phyloP scores from a whole-genome alignment of 1,284 basidiomycete genomes.

The Ganoderma resinaceum region DNA sequence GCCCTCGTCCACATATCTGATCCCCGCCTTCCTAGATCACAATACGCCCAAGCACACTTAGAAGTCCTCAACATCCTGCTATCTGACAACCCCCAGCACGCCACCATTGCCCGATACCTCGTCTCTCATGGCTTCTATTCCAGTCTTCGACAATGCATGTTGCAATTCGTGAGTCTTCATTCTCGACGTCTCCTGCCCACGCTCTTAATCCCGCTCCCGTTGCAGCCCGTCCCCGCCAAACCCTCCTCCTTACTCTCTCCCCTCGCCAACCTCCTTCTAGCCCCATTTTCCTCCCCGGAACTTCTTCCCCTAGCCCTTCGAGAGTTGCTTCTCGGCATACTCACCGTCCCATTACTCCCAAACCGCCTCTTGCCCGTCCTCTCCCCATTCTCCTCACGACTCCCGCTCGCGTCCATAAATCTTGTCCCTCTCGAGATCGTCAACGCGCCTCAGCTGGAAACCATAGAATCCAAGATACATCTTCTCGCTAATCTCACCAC shows the following conservation, averaged over 20 bases:
- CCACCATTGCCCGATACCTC: constrained; percentile 48
- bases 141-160: constrained; percentile 41
- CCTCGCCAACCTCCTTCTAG: constrained; percentile 49
- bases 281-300: constrained; percentile 44
- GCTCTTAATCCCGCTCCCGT: not conserved
- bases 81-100: constrained; percentile 35
- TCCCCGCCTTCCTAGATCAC: constrained; percentile 42
- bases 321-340: constrained; percentile 54
- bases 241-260: constrained; percentile 48
- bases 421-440: constrained; percentile 40
- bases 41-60: constrained; percentile 47
- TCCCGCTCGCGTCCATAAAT: constrained; percentile 52
- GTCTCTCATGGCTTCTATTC: constrained; percentile 50
- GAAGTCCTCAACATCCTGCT: constrained; percentile 48
- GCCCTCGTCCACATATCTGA: not conserved
- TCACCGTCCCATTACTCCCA: constrained; percentile 70
- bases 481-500: constrained; percentile 71
- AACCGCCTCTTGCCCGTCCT: constrained; percentile 71
- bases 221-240: constrained; percentile 50
- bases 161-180: constrained; percentile 36
- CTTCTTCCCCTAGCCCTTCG: constrained; percentile 38
- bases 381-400: constrained; percentile 48
- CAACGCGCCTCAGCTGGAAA: constrained; percentile 23
- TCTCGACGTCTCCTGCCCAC: not conserved
- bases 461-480: constrained; percentile 52